Base-by-base conservation (phyloP, 306 rosid genomes). In the Oxytropis ochrocephala region DNA sequence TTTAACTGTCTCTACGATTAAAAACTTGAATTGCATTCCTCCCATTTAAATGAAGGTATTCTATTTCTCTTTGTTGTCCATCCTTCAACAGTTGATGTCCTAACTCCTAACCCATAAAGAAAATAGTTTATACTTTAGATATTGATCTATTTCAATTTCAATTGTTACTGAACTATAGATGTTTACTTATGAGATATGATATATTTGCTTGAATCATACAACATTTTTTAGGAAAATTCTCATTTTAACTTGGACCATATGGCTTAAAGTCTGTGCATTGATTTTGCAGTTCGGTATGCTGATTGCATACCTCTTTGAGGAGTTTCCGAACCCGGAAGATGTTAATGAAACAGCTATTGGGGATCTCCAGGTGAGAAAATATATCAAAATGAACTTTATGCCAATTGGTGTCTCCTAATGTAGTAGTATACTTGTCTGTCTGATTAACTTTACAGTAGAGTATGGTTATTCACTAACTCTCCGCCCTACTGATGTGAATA, bases 261-360 rank as follows among this genome's bases (percentile, higher is more conserved):
- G 27, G 67, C 78, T 77, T 16, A 77, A 33, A 54, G 3, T 74
- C 10, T 48, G 43, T 27, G 39, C 61, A 41, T 72, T 64, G 47
- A 61, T 51, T 63, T 82, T 88, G 84, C 91, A 93, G 97, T 93
- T 90, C 41, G 98, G 97, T 11, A 93, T 93, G 98, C 79, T 93
- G 82, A 88, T 93, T 30, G 94, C 89, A 75, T 87, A 67, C 81
- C 97, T 90, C 64, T 93, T 85, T 62, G 94, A 90, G 61, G 86
- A 72, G 12, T 86, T 75, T 80, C 94, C 98, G 7, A 82, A 86
- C 62, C 74, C 77, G 55, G 97, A 90, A 49, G 86, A 86, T 57
- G 88, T 82, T 65, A 82, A 75, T 69, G 96, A 85, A 74, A 61
- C 84, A 5, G 94, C 87, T 49, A 78, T 93, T 64, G 97, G 98